Percentiles rank a stretch among this genome's conserved stretches.
These are phyloP conservation scores for Leccinum arenicola DNA, from an alignment of 768 basidiomycete species.

Conservation along the genomic window DNA sequence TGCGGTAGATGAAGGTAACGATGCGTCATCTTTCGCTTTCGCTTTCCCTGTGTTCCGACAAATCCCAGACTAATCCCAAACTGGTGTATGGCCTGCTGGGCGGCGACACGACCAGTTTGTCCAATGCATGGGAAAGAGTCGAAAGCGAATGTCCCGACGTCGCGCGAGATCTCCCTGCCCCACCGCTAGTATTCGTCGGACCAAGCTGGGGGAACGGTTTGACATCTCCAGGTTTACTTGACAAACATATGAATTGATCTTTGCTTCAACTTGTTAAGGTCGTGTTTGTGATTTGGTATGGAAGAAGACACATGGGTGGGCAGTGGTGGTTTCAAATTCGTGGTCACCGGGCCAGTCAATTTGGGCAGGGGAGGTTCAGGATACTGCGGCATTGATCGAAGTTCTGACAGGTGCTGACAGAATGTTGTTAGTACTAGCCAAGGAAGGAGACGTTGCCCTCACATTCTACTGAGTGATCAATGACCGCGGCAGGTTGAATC, in stretches of 20 bases:
- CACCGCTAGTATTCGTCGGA: too few species aligned
- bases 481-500: not conserved
- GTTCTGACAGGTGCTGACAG: not conserved
- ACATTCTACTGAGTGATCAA: slow-evolving; percentile 1
- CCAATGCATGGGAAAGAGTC: too few species aligned
- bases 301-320: slow-evolving; percentile 6
- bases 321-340: not conserved
- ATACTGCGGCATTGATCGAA: not conserved
- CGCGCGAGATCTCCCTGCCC: too few species aligned
- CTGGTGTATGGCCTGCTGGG: too few species aligned
- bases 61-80: too few species aligned
- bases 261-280: slow-evolving; percentile 17
- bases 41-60: too few species aligned
- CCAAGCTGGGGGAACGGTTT: too few species aligned
- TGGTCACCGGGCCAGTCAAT: not conserved
- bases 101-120: too few species aligned
- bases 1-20: too few species aligned
- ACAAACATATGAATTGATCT: slow-evolving; percentile 23
- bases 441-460: not conserved
- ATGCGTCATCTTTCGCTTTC: too few species aligned
- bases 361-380: slow-evolving; percentile 11
- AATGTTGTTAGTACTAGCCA: slow-evolving; percentile 3
- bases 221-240: too few species aligned
- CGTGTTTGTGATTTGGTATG: slow-evolving; percentile 1
- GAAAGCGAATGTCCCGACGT: too few species aligned